Evolutionary conservation across 495 filamentous ascomycete genomes (phyloP), one percentile per base, ranked within the genome.

Genomic region (Neurospora sp.): DNA sequence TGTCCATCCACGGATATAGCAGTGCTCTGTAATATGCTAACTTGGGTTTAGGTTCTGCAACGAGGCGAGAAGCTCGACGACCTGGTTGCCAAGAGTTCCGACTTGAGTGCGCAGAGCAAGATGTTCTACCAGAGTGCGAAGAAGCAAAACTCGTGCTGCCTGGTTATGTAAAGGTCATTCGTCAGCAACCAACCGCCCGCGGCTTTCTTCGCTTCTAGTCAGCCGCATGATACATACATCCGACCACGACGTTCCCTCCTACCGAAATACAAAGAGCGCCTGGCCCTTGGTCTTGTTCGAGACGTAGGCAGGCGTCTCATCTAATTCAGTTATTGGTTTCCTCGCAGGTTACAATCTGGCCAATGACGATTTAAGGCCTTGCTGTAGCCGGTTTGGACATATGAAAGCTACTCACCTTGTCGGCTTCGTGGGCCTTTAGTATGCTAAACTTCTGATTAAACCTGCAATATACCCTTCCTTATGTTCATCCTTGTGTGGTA

Each of bases 71-170:
- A 97, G 88, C 93, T 97, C 74, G 94, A 97, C 81, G 91, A 90
- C 76, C 82, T 97, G 76, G 93, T 97, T 46, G 88, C 89, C 72
- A 97, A 97, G 89, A 94, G 91, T 78, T 92, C 95, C 76, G 93
- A 92, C 11, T 81, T 97, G 74, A 95, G 93, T 82, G 87, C 89
- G 70, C 92, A 95, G 87, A 96, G 93, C 81, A 98, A 97, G 88
- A 93, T 95, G 91, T 99, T 98, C 82, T 99, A 98, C 79, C 79
- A 75, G 72, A 77, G 72, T 46, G 78, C 95, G 75, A 97, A 97
- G 87, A 96, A 97, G 83, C 95, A 97, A 82, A 98, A 97, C 85
- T 94, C 92, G 39, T 98, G 95, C 88, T 96, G 94, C 82, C 77
- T 91, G 62, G 80, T 97, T 69, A 95, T 95, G 91, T 97, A 88